phyloP scores from a whole-genome alignment of 805 yeast genomes.

The Brettanomyces nanus region DNA sequence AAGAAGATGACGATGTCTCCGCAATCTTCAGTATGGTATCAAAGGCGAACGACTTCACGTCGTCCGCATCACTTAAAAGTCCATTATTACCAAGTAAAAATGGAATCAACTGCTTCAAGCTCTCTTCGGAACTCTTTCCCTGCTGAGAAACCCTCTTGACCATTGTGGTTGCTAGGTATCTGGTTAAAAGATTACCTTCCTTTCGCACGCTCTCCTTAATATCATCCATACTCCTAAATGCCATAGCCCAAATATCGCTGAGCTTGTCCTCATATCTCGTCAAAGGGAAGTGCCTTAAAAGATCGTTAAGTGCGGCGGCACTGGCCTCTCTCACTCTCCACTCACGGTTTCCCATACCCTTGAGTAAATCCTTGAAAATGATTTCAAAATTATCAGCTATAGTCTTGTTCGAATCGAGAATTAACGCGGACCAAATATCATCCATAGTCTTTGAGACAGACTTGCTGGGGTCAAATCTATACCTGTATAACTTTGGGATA shows the following conservation, averaged over 20 bases:
- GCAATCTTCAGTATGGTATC: slow-evolving; percentile 66
- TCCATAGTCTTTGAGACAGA: slow-evolving; percentile 77
- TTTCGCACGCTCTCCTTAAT: slow-evolving; percentile 87
- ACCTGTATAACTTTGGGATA: slow-evolving; percentile 77
- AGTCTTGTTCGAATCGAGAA: slow-evolving; percentile 45
- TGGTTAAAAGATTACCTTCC: slow-evolving; percentile 66
- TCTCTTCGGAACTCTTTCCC: slow-evolving; percentile 34
- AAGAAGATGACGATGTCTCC: slow-evolving; percentile 49
- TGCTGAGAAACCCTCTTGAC: slow-evolving; percentile 48
- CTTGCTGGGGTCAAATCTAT: slow-evolving; percentile 74
- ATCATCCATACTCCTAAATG: slow-evolving; percentile 87
- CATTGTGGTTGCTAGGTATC: slow-evolving; percentile 54
- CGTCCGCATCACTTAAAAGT: slow-evolving; percentile 76
- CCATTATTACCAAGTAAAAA: slow-evolving; percentile 76
- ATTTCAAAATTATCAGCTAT: slow-evolving; percentile 44
- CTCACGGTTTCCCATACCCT: slow-evolving; percentile 70
- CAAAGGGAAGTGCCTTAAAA: slow-evolving; percentile 53
- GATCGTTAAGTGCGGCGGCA: slow-evolving; percentile 58
- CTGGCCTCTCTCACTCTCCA: slow-evolving; percentile 94
- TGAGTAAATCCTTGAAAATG: slow-evolving; percentile 57
- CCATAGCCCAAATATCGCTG: slow-evolving; percentile 77
- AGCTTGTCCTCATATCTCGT: slow-evolving; percentile 42
- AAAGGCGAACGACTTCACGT: slow-evolving; percentile 67
- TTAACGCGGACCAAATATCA: slow-evolving; percentile 75
- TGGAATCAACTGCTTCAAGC: slow-evolving; percentile 59